Evolutionary conservation across 768 basidiomycete genomes (phyloP).

Genomic region (Mycena galericulata): DNA sequence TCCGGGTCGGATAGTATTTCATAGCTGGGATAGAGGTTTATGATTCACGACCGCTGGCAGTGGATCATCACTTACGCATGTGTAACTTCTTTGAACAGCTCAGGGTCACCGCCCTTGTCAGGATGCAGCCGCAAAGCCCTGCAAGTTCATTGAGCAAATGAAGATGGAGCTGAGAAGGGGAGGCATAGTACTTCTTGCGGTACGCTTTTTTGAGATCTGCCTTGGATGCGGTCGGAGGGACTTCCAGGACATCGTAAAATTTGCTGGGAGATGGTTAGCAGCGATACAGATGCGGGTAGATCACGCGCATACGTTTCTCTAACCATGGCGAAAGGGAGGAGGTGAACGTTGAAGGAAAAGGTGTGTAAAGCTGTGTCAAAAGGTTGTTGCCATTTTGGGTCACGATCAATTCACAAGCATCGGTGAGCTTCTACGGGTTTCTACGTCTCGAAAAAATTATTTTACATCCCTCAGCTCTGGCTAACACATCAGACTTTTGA

Average conservation of each 20-base stretch:
- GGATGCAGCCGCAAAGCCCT: constrained; percentile 90
- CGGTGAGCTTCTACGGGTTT: constrained; percentile 18
- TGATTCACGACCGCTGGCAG: constrained; percentile 8
- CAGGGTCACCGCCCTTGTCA: constrained; percentile 96
- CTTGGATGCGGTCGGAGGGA: constrained; percentile 81
- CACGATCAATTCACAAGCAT: not conserved
- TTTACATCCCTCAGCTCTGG: no score
- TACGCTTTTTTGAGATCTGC: constrained; percentile 94
- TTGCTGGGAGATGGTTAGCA: constrained; percentile 61
- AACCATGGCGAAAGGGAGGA: constrained; percentile 61
- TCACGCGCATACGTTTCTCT: constrained; percentile 69
- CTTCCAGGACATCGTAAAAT: constrained; percentile 94
- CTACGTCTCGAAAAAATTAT: not conserved
- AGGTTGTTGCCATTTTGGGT: constrained; percentile 15
- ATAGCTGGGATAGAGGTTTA: constrained; percentile 65
- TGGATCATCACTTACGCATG: constrained; percentile 78
- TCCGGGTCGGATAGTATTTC: constrained; percentile 93
- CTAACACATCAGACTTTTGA: no score
- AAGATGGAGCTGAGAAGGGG: constrained; percentile 15
- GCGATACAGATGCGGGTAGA: not conserved
- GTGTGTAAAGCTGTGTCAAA: constrained; percentile 16
- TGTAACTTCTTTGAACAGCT: constrained; percentile 97
- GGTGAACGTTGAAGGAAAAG: constrained; percentile 22
- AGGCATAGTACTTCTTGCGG: constrained; percentile 81
- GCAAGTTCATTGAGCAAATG: constrained; percentile 20